phyloP scores from a whole-genome alignment of 2,329 filamentous ascomycete species.

The Teratosphaeria nubilosa region DNA sequence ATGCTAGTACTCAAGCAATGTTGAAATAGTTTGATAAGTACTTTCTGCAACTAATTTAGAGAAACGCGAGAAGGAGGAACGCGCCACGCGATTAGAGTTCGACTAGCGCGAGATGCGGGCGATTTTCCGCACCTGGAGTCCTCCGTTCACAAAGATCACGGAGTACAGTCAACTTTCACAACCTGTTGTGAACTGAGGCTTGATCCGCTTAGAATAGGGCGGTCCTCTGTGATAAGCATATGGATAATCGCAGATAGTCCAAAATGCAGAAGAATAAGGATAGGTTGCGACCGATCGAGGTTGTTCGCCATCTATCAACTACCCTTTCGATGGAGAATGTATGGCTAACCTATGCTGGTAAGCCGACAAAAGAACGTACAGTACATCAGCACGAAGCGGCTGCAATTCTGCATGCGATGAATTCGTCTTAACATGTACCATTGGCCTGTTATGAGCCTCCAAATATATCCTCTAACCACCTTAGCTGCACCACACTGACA shows the following conservation, averaged over 20 bases:
- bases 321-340: too few species aligned
- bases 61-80: not conserved
- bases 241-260: too few species aligned
- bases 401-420: not conserved
- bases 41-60: not conserved
- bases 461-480: conserved; percentile 43
- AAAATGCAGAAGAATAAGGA: too few species aligned
- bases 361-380: too few species aligned
- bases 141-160: not conserved
- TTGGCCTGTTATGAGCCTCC: not conserved
- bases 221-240: too few species aligned
- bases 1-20: not conserved
- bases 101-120: not conserved
- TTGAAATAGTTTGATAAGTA: not conserved
- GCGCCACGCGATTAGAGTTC: not conserved
- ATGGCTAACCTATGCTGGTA: too few species aligned
- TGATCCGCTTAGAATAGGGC: too few species aligned
- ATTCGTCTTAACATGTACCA: not conserved
- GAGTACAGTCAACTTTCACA: too few species aligned
- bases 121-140: not conserved
- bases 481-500: conserved; percentile 52
- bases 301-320: too few species aligned
- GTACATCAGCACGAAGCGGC: too few species aligned
- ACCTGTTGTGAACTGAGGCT: too few species aligned
- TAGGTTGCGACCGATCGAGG: too few species aligned